These are phyloP conservation scores for Apostasia ramifera DNA, from an alignment of 106 monocot species.

Conservation along the genomic window DNA sequence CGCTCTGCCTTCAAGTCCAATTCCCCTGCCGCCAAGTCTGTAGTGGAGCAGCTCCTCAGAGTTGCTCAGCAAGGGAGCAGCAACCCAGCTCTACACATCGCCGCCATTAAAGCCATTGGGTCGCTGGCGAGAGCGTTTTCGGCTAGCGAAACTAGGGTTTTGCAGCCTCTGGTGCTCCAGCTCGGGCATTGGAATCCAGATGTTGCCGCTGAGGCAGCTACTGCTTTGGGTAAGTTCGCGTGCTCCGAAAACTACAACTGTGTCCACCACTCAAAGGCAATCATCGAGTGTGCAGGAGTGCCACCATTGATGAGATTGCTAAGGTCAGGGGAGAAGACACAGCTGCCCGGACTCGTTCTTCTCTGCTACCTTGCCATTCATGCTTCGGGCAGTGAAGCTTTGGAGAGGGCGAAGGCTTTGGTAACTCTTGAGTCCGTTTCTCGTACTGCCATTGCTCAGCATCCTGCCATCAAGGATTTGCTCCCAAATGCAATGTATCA, in stretches of 20 bases:
- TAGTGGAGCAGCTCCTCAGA: slow-evolving; percentile 44
- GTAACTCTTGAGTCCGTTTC: slow-evolving; percentile 18
- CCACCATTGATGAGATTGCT: slow-evolving; percentile 30
- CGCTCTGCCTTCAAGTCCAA: slow-evolving; percentile 54
- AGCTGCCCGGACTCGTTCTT: slow-evolving; percentile 32
- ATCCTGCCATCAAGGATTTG: slow-evolving; percentile 32
- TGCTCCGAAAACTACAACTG: slow-evolving; percentile 33
- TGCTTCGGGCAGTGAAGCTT: slow-evolving; percentile 34
- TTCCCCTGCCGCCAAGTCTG: slow-evolving; percentile 46
- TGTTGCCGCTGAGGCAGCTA: slow-evolving; percentile 34
- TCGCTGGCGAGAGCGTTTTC: slow-evolving; percentile 43
- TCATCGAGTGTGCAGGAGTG: slow-evolving; percentile 38
- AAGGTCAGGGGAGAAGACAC: slow-evolving; percentile 34
- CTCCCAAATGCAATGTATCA: slow-evolving; percentile 39
- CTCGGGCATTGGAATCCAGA: slow-evolving; percentile 44
- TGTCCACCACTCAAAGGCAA: slow-evolving; percentile 41
- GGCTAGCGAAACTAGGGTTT: slow-evolving; percentile 28
- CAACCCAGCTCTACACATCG: slow-evolving; percentile 19
- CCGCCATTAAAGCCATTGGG: slow-evolving; percentile 44
- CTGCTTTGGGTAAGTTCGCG: slow-evolving; percentile 42
- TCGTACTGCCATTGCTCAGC: slow-evolving; percentile 20
- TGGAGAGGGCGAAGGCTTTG: slow-evolving; percentile 36
- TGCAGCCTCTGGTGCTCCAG: slow-evolving; percentile 34
- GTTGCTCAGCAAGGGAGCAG: slow-evolving; percentile 19
- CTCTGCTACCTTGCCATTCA: slow-evolving; percentile 37